phyloP scores from a whole-genome alignment of 2,329 filamentous ascomycete species.

The Metarhizium sp. region DNA sequence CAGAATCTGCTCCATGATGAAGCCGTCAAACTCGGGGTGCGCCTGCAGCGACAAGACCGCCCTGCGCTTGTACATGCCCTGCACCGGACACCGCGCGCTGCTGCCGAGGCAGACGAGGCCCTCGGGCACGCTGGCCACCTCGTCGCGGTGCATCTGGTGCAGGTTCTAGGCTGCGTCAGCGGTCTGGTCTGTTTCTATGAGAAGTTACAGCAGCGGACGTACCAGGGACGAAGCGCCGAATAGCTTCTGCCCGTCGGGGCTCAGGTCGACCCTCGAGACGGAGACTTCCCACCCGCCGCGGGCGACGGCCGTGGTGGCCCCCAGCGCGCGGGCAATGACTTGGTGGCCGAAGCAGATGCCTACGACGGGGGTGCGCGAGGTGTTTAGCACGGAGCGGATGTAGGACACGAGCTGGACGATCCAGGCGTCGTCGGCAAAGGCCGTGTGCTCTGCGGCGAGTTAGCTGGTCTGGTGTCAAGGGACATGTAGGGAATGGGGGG shows the following conservation, averaged over 20 bases:
- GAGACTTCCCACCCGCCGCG: constrained; percentile 34
- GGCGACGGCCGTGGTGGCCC: constrained; percentile 15
- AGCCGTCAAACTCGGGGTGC: no score
- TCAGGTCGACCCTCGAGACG: constrained; percentile 27
- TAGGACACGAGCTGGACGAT: constrained; percentile 29
- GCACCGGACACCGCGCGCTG: no score
- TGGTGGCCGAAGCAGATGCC: constrained; percentile 37
- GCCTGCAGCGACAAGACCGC: no score
- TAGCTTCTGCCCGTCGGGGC: constrained; percentile 24
- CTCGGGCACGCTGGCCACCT: constrained; percentile 13
- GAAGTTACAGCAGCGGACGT: background rate
- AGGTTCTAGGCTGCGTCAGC: constrained; percentile 31
- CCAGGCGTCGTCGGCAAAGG: constrained; percentile 30
- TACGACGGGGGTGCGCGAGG: constrained; percentile 23
- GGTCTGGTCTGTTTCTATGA: background rate
- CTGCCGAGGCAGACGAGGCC: no score
- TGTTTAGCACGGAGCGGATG: constrained; percentile 16
- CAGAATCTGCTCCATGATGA: no score
- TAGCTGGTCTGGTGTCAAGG: background rate
- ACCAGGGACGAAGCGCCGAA: constrained; percentile 15
- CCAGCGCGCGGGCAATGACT: constrained; percentile 30
- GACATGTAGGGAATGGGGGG: background rate
- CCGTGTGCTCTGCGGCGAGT: constrained; percentile 15
- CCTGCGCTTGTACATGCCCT: background rate
- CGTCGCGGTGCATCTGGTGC: constrained; percentile 17